Evolutionary conservation across 768 basidiomycete species (phyloP), one percentile per base, ranked within the genome.

Genomic region (Inosperma sp.): DNA sequence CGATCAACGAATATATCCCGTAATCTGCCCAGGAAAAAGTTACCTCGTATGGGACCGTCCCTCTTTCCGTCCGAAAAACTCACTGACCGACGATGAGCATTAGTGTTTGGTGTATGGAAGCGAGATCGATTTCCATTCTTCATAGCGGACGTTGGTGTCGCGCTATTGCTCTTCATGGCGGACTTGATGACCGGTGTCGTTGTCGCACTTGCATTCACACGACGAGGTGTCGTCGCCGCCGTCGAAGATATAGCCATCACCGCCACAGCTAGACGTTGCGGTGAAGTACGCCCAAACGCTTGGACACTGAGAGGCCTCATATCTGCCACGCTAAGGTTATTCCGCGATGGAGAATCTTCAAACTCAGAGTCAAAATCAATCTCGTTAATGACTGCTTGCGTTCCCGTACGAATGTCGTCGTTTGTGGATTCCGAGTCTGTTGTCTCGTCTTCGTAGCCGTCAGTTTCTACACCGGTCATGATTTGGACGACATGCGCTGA

Each of bases 11-110:
- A 42, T 27, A 47, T 25, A 21, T 27, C 34, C 50, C 31, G 42
- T 27, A 14, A 22, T 10, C 13, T 4, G n/a, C 2, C 27, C 7
- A 30, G 3, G 25, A 31, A 31, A 51, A 46, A 19, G 26, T 19
- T 26, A 64, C 85, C 90, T 47, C 73, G 72, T 39, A 96, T 96
- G n/a, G 89, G 92, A 2, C 95, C 94, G 26, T 87, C 84, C 53
- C 79, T 79, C 63, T 84, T 87, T 5, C 96, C 96, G 63, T 99
- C 96, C 21, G 93, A 96, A 71, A 99, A 99, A 66, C 92, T 95
- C 51, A 99, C 95, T 35, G 88, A 92, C 31, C 92, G 78, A n/a
- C 84, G 80, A 57, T 84, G 81, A 10, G 69, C 67, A 13, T 67
- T 56, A 46, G 62, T 69, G 41, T 72, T 72, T n/a, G 84, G 86